Conservation (phyloP, 257 asterid species). For the Nicotiana attenuata region DNA sequence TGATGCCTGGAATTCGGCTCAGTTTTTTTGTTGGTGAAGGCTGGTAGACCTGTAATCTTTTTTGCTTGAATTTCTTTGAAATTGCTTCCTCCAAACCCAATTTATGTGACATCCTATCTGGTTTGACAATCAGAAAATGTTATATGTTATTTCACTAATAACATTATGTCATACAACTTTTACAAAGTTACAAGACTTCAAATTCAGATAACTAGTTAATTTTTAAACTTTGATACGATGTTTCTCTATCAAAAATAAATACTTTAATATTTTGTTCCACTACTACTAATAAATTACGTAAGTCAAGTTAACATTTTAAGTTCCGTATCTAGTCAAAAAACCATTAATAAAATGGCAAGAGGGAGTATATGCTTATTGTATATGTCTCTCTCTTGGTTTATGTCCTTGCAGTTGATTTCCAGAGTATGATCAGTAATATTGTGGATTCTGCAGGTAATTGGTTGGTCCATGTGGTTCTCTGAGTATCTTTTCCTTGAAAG, state of each 20-base stretch:
- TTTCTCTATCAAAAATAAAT: background rate
- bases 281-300: background rate
- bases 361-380: background rate
- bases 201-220: background rate
- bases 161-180: background rate
- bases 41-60: background rate
- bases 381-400: background rate
- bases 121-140: background rate
- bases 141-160: background rate
- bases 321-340: background rate
- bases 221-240: background rate
- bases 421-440: constrained; percentile 7
- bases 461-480: constrained; percentile 99
- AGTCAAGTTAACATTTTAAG: background rate
- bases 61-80: background rate
- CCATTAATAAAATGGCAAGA: background rate
- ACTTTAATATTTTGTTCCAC: background rate
- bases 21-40: background rate
- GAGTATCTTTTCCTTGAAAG: constrained; percentile 96
- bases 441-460: constrained; percentile 66
- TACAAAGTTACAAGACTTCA: background rate
- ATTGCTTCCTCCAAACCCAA: background rate
- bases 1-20: background rate
- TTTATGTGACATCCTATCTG: background rate
- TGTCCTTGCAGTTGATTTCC: constrained; percentile 16